These are phyloP conservation scores for Phtheirospermum japonicum DNA, from an alignment of 257 asterid genomes.

Conservation along the genomic window DNA sequence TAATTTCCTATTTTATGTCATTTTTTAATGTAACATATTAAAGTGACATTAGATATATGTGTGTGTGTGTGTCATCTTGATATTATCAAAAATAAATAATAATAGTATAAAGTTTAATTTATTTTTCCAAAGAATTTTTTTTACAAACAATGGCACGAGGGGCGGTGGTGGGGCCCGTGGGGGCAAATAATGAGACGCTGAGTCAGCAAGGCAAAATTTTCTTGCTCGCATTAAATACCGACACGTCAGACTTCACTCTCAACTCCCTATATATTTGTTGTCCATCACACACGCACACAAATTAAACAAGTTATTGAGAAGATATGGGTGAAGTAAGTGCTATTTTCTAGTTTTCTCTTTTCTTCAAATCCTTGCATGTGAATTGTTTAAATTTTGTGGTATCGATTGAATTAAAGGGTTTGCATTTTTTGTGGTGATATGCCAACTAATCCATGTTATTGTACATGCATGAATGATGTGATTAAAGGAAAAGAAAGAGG, in stretches of 20 bases:
- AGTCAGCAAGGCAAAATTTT: constrained; percentile 35
- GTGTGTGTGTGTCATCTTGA: too few species aligned
- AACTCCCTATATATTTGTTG: not conserved
- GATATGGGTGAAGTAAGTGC: constrained; percentile 55
- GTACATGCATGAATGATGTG: constrained; percentile 15
- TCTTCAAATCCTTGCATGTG: not conserved
- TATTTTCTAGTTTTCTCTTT: not conserved
- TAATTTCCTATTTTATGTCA: too few species aligned
- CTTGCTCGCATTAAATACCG: constrained; percentile 28
- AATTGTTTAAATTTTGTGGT: too few species aligned
- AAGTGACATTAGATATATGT: too few species aligned
- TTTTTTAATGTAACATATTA: too few species aligned
- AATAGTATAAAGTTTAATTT: too few species aligned
- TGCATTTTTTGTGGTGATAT: too few species aligned
- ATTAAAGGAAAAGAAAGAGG: constrained; percentile 44
- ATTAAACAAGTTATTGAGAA: constrained; percentile 18
- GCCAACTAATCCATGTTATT: not conserved
- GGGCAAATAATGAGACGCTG: constrained; percentile 33
- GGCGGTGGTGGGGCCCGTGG: not conserved
- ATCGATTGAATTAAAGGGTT: too few species aligned
- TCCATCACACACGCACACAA: not conserved
- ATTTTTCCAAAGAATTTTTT: too few species aligned
- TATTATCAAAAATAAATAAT: too few species aligned
- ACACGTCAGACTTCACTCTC: constrained; percentile 34
- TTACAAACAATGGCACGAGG: not conserved